These are phyloP conservation scores for Agrostemma githago DNA, from an alignment of 148 eudicot genomes.

Conservation along the genomic window DNA sequence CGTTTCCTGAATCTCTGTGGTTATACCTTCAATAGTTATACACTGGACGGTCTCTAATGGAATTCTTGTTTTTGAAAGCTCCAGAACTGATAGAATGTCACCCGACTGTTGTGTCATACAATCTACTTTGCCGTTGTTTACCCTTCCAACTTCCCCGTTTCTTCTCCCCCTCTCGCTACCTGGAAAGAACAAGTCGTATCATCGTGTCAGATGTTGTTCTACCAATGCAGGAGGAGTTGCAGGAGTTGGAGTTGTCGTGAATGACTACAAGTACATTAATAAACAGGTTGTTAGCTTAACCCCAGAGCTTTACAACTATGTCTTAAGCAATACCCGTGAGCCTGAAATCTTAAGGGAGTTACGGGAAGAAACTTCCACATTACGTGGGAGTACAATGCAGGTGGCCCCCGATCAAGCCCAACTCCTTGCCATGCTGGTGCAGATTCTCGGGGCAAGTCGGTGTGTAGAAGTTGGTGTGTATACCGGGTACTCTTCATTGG, in stretches of 20 bases:
- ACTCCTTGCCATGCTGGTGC: conserved; percentile 87
- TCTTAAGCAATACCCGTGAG: conserved; percentile 69
- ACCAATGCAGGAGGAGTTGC: conserved; percentile 23
- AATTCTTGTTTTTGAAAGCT: neutral
- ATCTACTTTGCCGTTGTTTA: neutral
- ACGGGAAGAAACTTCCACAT: conserved; percentile 75
- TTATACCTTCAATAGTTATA: too few relatives aligned
- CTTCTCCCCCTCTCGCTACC: neutral
- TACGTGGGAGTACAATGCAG: conserved; percentile 93
- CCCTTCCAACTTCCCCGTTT: conserved; percentile 14
- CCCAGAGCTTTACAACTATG: conserved; percentile 72
- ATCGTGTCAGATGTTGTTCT: conserved; percentile 20
- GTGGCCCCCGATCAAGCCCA: conserved; percentile 98
- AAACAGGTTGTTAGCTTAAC: conserved; percentile 73
- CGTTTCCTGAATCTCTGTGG: too few relatives aligned
- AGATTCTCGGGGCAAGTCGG: conserved; percentile 70
- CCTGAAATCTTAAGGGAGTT: conserved; percentile 67
- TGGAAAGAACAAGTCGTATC: conserved; percentile 9
- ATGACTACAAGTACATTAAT: conserved; percentile 51
- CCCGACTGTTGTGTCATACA: neutral
- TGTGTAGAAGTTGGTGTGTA: conserved; percentile 97
- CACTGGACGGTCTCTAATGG: too few relatives aligned
- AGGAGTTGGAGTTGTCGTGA: conserved; percentile 32
- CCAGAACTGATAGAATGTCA: conserved; percentile 12
- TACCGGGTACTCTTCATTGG: conserved; percentile 84